Evolutionary conservation across 176 grass and related monocot genomes (phyloP), one percentile per base, ranked within the genome.

Genomic region (Raddia distichophylla): DNA sequence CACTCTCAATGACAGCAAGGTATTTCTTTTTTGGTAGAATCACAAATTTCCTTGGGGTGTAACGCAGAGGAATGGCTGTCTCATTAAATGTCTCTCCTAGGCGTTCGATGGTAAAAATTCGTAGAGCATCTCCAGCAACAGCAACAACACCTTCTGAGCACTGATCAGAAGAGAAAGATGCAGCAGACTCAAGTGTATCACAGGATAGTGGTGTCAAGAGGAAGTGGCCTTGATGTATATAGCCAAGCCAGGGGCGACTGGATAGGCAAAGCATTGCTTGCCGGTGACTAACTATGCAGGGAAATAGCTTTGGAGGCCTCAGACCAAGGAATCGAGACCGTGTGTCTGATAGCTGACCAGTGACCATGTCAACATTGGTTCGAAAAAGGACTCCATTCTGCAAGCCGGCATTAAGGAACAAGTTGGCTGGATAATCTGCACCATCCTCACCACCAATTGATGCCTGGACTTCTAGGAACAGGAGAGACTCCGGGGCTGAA

Each of bases 251-350:
- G 42, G 93, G 93, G 54, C 93, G 93, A 69, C 96, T 99, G 35
- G 96, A 99, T 73, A 99, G 85, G 77, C 91, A 95, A 88, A 99
- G 93, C 91, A 99, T 99, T 19, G 96, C 92, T 84, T 99, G 92
- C 34, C 92, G 69, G 22, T 94, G 86, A 76, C 91, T 99, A 60
- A 99, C 85, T 49, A 78, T 80, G 77, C 91, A 89, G 8, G 96
- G 92, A 83, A 99, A 99, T 22, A 99, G 73, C 87, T 91, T 99
- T 42, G 93, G 96, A 60, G 96, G 86, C 72, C 93, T 89, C 55
- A 95, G 90, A 51, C 96, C 96, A 78, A 95, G 90, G 88, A 99
- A 99, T 13, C 91, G 86, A 9, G 96, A 95, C 77, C 91, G 77
- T 54, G 93, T 95, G 88, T 99, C 93, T 2, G 93, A 99, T 54